Percentiles rank a stretch among this genome's conserved stretches.
phyloP scores from a whole-genome alignment of 78 protist genomes.

The Diacronema lutheri region DNA sequence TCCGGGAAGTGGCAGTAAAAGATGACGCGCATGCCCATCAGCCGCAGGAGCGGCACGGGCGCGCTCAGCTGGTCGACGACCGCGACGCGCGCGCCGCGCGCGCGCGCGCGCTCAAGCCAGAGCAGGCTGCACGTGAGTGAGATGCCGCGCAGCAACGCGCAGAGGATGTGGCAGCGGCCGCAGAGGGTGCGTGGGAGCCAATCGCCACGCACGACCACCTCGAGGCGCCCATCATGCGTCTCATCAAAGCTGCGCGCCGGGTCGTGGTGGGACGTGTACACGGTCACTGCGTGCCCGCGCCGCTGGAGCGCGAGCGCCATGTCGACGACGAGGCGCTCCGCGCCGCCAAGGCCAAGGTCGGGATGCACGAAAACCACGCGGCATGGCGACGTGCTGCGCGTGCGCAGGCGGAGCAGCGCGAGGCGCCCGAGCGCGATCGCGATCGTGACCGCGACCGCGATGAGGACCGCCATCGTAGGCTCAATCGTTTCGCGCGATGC shows the following conservation, averaged over 20 bases:
- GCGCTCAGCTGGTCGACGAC: constrained; percentile 29
- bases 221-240: constrained; percentile 65
- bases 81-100: not conserved
- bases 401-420: not conserved
- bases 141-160: constrained; percentile 77
- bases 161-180: constrained; percentile 58
- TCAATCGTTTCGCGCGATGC: too few species aligned
- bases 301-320: constrained; percentile 78
- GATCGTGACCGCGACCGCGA: not conserved
- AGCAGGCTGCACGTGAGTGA: constrained; percentile 54
- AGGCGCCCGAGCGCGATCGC: not conserved
- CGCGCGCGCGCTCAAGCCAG: not conserved
- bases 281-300: constrained; percentile 66
- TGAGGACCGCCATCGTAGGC: not conserved
- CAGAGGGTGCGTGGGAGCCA: constrained; percentile 30
- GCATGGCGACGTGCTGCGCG: not conserved
- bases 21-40: constrained; percentile 26
- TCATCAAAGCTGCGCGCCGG: constrained; percentile 82
- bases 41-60: not conserved
- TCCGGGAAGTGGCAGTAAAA: constrained; percentile 99
- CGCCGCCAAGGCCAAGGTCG: constrained; percentile 91
- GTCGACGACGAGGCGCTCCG: constrained; percentile 95
- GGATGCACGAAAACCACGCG: constrained; percentile 74
- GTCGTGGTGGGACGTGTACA: constrained; percentile 90
- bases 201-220: constrained; percentile 1